phyloP scores from a whole-genome alignment of 805 yeast species.

The Jamesozyma lodderae region DNA sequence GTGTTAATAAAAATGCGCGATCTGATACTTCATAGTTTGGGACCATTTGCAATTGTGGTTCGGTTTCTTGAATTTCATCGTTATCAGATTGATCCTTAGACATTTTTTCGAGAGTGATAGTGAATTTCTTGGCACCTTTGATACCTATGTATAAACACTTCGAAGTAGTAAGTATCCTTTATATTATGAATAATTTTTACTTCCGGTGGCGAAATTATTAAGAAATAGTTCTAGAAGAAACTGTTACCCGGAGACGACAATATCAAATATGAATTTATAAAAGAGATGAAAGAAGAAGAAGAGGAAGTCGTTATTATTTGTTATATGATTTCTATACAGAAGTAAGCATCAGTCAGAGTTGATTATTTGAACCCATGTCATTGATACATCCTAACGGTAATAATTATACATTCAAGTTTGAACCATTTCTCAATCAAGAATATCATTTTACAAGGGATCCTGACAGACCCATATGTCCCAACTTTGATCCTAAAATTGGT shows the following conservation, averaged over 20 bases:
- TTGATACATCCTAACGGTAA: conserved; percentile 34
- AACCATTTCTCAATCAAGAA: conserved; percentile 72
- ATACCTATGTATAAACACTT: too few species aligned
- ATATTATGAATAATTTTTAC: too few species aligned
- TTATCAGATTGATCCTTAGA: conserved; percentile 6
- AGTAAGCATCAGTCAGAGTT: too few species aligned
- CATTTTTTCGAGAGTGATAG: background rate
- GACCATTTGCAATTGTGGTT: conserved; percentile 35
- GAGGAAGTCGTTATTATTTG: too few species aligned
- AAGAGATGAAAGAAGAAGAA: too few species aligned
- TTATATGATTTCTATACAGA: too few species aligned
- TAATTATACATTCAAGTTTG: conserved; percentile 54
- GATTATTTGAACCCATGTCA: conserved; percentile 22
- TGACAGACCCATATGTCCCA: conserved; percentile 69
- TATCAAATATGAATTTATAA: too few species aligned
- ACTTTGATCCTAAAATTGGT: conserved; percentile 42
- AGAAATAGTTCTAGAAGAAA: too few species aligned
- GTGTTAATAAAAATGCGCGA: conserved; percentile 54
- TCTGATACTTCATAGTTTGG: conserved; percentile 85
- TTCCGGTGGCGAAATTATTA: too few species aligned
- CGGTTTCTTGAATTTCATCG: conserved; percentile 19
- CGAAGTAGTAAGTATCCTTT: too few species aligned
- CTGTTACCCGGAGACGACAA: too few species aligned
- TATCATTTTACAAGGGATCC: conserved; percentile 79
- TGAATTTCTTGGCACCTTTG: background rate